Percentiles rank a stretch among this genome's conserved stretches.
Evolutionary conservation across 257 asterid genomes (phyloP).

Genomic region (Linderniella brevidens): DNA sequence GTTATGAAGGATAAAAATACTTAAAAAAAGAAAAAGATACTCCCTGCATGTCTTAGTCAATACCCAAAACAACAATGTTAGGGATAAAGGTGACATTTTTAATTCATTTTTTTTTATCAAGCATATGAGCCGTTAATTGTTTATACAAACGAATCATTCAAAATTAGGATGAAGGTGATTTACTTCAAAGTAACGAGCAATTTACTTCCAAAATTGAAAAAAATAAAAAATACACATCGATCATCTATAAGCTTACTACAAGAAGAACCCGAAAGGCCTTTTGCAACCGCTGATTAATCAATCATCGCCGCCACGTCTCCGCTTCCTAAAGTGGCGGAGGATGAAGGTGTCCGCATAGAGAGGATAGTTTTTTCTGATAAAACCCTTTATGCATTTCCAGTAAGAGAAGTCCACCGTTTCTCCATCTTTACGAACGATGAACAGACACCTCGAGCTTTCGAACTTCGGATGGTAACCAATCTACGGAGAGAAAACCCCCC

Average conservation of each 20-base stretch:
- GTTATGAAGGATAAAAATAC: too few species aligned
- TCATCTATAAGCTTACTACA: neutral
- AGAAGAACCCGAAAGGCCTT: neutral
- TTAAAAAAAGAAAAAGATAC: too few species aligned
- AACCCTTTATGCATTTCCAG: conserved; percentile 96
- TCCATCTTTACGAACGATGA: conserved; percentile 85
- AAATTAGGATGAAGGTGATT: too few species aligned
- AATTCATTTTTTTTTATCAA: too few species aligned
- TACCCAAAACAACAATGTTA: too few species aligned
- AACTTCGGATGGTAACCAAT: conserved; percentile 86
- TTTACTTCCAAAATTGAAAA: too few species aligned
- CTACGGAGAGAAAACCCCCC: conserved; percentile 15
- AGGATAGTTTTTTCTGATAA: conserved; percentile 79
- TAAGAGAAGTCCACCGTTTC: conserved; percentile 80
- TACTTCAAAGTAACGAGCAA: too few species aligned
- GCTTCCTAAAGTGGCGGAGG: conserved; percentile 64
- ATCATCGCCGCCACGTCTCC: conserved; percentile 16
- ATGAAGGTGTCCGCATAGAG: conserved; percentile 84
- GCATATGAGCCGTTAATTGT: too few species aligned
- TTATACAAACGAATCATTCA: too few species aligned
- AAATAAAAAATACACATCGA: too few species aligned
- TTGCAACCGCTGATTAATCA: neutral
- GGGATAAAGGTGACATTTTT: too few species aligned
- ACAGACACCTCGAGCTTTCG: conserved; percentile 64
- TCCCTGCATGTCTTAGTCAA: too few species aligned